Conservation (phyloP, 768 basidiomycete species). For the Lactarius trivialis region DNA sequence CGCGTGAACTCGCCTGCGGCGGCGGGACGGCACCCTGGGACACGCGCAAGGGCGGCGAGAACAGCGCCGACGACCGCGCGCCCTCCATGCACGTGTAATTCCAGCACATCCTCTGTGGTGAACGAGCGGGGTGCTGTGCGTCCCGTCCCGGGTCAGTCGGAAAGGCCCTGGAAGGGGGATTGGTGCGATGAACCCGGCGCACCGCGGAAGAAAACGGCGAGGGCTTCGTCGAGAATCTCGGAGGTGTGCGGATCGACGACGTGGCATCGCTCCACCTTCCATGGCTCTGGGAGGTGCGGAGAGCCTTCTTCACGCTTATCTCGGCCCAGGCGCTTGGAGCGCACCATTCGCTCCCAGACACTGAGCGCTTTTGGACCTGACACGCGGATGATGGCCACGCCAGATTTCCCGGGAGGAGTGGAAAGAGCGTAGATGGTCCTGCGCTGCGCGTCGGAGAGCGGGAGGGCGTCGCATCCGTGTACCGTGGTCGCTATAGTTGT, state of each 20-base stretch:
- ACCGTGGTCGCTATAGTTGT: neutral
- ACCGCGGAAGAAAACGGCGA: conserved; percentile 82
- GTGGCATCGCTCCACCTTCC: conserved; percentile 64
- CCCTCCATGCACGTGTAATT: conserved; percentile 84
- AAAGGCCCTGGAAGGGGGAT: neutral
- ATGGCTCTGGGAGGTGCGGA: conserved; percentile 40
- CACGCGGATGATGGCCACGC: conserved; percentile 74
- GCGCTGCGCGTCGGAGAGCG: conserved; percentile 47
- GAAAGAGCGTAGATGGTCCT: conserved; percentile 83
- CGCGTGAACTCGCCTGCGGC: conserved; percentile 87
- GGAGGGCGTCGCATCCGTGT: conserved; percentile 10
- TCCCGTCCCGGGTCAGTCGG: neutral
- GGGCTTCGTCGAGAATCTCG: conserved; percentile 68
- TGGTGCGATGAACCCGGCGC: conserved; percentile 16
- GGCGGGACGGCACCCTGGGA: conserved; percentile 69
- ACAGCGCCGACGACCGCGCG: conserved; percentile 71
- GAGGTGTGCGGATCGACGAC: conserved; percentile 56
- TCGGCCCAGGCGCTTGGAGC: conserved; percentile 23
- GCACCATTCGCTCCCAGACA: conserved; percentile 60
- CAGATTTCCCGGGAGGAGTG: conserved; percentile 80
- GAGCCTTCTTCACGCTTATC: conserved; percentile 9
- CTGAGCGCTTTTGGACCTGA: conserved; percentile 67
- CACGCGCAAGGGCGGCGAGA: conserved; percentile 50
- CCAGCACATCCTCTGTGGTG: conserved; percentile 76
- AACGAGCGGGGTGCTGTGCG: conserved; percentile 66